These are phyloP conservation scores for Drosera spatulata DNA, from an alignment of 179 eudicot genomes.

Conservation along the genomic window DNA sequence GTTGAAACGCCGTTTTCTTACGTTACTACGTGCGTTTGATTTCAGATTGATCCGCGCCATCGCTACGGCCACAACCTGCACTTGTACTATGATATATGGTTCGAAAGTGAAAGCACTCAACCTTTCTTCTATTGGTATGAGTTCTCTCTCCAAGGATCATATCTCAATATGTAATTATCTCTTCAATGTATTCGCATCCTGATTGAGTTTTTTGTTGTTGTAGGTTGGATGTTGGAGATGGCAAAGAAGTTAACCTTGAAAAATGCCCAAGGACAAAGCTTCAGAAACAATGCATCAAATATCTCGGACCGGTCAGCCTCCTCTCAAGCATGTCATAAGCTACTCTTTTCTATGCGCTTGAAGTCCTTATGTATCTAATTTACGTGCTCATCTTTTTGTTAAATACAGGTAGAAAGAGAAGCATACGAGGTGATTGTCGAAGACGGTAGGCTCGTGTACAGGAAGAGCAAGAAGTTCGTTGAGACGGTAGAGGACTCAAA, in stretches of 20 bases:
- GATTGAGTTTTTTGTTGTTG: constrained; percentile 7
- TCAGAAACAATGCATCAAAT: neutral
- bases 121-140: constrained; percentile 88
- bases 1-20: no score
- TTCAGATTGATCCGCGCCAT: constrained; percentile 90
- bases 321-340: neutral
- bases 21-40: neutral
- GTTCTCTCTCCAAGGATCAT: neutral
- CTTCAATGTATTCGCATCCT: neutral
- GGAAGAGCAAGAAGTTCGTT: constrained; percentile 37
- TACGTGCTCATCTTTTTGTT: neutral
- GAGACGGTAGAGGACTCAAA: constrained; percentile 61
- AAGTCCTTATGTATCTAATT: neutral
- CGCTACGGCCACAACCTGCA: constrained; percentile 92
- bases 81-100: constrained; percentile 72
- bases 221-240: constrained; percentile 95
- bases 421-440: constrained; percentile 64
- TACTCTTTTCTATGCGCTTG: neutral
- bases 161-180: neutral
- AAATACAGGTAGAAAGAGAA: constrained; percentile 64
- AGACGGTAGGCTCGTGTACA: constrained; percentile 70
- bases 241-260: constrained; percentile 69
- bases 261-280: constrained; percentile 42
- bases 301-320: constrained; percentile 22
- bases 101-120: constrained; percentile 67